phyloP scores from a whole-genome alignment of 169 alveolate genomes.

The Pseudocohnilembus persalinus region DNA sequence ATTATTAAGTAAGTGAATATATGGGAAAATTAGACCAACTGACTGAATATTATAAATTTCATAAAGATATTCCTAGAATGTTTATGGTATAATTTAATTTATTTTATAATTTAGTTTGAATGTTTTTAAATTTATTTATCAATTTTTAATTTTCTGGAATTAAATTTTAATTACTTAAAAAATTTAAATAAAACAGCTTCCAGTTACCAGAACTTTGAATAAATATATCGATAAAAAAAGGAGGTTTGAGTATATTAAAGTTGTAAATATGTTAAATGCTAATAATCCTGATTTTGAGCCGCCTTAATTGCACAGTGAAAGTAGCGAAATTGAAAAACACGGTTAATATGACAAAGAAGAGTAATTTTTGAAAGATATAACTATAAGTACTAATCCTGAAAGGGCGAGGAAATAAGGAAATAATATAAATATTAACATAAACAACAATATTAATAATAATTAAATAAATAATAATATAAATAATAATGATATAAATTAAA shows the following conservation, averaged over 20 bases:
- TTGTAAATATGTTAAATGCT: background rate
- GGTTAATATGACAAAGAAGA: too few relatives aligned
- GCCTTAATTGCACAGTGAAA: background rate
- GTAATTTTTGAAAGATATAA: too few relatives aligned
- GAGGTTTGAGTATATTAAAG: background rate
- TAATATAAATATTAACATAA: too few relatives aligned
- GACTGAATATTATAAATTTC: conserved; percentile 35
- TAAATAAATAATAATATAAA: too few relatives aligned
- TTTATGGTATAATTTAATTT: background rate
- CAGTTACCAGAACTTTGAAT: background rate
- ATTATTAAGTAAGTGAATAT: conserved; percentile 13
- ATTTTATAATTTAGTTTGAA: too few relatives aligned
- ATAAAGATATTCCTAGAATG: conserved; percentile 30
- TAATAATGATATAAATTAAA: too few relatives aligned
- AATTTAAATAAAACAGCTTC: too few relatives aligned
- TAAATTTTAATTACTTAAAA: too few relatives aligned
- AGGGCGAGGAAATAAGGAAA: too few relatives aligned
- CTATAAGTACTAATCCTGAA: too few relatives aligned
- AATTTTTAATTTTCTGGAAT: background rate
- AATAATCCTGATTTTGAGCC: background rate
- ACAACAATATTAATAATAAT: too few relatives aligned
- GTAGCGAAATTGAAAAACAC: background rate
- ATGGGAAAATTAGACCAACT: conserved; percentile 5
- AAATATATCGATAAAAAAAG: background rate
- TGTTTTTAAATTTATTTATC: background rate